Evolutionary conservation across 1,284 basidiomycete species (phyloP), one percentile per base, ranked within the genome.

Genomic region (Testicularia cyperi): DNA sequence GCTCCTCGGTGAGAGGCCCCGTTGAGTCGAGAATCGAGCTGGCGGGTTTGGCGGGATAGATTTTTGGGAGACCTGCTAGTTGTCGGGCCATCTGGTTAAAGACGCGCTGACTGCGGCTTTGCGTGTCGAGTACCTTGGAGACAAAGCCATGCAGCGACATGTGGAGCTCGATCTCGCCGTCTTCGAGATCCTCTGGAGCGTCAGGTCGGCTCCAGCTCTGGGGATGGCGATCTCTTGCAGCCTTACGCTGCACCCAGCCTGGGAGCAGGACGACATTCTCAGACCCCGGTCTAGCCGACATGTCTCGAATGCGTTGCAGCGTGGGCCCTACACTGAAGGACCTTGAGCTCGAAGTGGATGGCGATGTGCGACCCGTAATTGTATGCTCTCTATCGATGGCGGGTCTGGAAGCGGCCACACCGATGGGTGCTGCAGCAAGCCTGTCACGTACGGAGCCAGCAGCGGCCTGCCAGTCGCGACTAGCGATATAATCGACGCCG

Each of bases 71-170:
- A 5, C 54, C 54, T 21, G 63, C 60, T 1, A 64, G 45, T 27
- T 64, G 60, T 13, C 55, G 48, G 4, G 63, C 63, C 54, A 63
- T 65, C 34, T 65, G 63, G 29, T 65, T 61, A 35, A 63, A 61
- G 38, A 65, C 44, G 19, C 63, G 34, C 33, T 63, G 54, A 26
- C 63, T 62, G 22, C 53, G 38, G 21, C 48, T 58, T 4, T 45
- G 61, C 20, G 55, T 24, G 18, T 60, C 46, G 14, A 55, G 40
- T 6, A 24, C 16, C 25, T 49, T 60, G 13, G 55, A 24, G 16
- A 58, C 51, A 18, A 58, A 58, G 37, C 63, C 54, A 24, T 55
- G 44, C 18, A 60, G 23, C 4, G 51, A 42, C 19, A 65, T 34
- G 22, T 57, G 48, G 22, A 65, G 45, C 27, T 65, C 63, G n/a